phyloP scores from a whole-genome alignment of 2,329 filamentous ascomycete species.

The Calonectria pteridis region DNA sequence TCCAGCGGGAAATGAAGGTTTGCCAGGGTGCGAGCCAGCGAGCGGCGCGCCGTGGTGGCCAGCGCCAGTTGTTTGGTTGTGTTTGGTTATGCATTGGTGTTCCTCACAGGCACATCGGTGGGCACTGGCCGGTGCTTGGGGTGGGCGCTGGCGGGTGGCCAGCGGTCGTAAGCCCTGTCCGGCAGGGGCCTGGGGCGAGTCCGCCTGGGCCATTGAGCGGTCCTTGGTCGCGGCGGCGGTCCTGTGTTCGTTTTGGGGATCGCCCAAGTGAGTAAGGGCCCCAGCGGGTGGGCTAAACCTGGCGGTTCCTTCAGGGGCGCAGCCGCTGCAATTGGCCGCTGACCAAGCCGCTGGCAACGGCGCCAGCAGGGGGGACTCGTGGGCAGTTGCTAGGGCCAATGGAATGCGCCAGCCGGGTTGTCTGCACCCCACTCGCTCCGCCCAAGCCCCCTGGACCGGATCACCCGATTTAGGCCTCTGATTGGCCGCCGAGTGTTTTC shows the following conservation, averaged over 20 bases:
- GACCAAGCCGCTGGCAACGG: slow-evolving; percentile 20
- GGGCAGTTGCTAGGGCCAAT: slow-evolving; percentile 17
- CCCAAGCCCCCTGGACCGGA: background rate
- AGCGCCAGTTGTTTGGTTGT: slow-evolving; percentile 11
- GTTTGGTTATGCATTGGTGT: slow-evolving; percentile 7
- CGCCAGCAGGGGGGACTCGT: slow-evolving; percentile 6
- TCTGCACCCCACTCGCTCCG: background rate
- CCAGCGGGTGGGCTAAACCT: slow-evolving; percentile 9
- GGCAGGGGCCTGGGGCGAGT: slow-evolving; percentile 16
- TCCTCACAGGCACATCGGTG: background rate
- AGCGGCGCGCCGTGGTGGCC: slow-evolving; percentile 1
- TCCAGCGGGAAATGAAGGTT: slow-evolving; percentile 39
- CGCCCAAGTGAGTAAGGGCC: slow-evolving; percentile 27
- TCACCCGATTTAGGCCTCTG: slow-evolving; percentile 30
- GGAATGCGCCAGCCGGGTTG: slow-evolving; percentile 2
- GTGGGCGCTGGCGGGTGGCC: background rate
- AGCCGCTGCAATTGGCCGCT: slow-evolving; percentile 40
- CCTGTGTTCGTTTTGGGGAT: slow-evolving; percentile 21
- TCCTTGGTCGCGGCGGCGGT: slow-evolving; percentile 6
- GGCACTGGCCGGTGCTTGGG: background rate
- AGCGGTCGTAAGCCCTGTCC: slow-evolving; percentile 7
- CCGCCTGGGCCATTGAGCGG: slow-evolving; percentile 12
- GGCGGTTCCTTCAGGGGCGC: slow-evolving; percentile 38
- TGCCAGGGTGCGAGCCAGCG: slow-evolving; percentile 31
- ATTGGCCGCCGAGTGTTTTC: slow-evolving; percentile 35